A percentile compares a stretch with the other conserved stretches of the same genome.
These are phyloP conservation scores for Scedosporium aurantiacum DNA, from an alignment of 2,329 filamentous ascomycete genomes.

Conservation along the genomic window DNA sequence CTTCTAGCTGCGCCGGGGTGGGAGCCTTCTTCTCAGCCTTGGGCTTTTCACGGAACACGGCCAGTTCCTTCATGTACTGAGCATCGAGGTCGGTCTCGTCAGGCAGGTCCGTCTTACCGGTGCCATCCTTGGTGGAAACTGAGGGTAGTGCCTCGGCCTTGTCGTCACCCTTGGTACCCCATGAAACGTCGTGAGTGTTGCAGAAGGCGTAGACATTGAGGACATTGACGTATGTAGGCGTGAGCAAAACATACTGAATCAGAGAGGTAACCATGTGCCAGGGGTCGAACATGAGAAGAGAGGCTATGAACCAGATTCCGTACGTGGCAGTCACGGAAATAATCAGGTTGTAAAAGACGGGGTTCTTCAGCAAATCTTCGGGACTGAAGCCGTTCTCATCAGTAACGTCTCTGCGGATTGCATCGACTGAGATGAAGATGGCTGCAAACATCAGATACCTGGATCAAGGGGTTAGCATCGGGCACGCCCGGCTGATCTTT, in stretches of 20 bases:
- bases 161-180: slow-evolving; percentile 97
- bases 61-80: slow-evolving; percentile 80
- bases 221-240: slow-evolving; percentile 95
- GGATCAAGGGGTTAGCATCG: background rate
- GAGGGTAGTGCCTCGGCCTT: slow-evolving; percentile 84
- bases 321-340: slow-evolving; percentile 88
- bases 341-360: slow-evolving; percentile 86
- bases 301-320: slow-evolving; percentile 82
- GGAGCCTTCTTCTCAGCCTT: slow-evolving; percentile 57
- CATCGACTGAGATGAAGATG: slow-evolving; percentile 82
- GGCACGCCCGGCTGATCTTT: too few species aligned
- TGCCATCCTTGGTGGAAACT: slow-evolving; percentile 78
- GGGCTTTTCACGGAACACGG: slow-evolving; percentile 62
- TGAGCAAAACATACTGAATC: slow-evolving; percentile 86
- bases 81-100: slow-evolving; percentile 93
- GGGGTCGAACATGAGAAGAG: slow-evolving; percentile 89
- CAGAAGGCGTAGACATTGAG: slow-evolving; percentile 99
- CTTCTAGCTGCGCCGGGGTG: slow-evolving; percentile 44
- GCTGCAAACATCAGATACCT: slow-evolving; percentile 91
- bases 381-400: slow-evolving; percentile 55
- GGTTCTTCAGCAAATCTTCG: slow-evolving; percentile 68
- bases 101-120: slow-evolving; percentile 87
- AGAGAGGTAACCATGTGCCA: slow-evolving; percentile 99
- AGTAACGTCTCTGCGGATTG: slow-evolving; percentile 61
- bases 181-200: slow-evolving; percentile 95